Percentiles rank a stretch among this genome's conserved stretches.
phyloP scores from a whole-genome alignment of 805 yeast genomes.

The Hanseniaspora thailandica region DNA sequence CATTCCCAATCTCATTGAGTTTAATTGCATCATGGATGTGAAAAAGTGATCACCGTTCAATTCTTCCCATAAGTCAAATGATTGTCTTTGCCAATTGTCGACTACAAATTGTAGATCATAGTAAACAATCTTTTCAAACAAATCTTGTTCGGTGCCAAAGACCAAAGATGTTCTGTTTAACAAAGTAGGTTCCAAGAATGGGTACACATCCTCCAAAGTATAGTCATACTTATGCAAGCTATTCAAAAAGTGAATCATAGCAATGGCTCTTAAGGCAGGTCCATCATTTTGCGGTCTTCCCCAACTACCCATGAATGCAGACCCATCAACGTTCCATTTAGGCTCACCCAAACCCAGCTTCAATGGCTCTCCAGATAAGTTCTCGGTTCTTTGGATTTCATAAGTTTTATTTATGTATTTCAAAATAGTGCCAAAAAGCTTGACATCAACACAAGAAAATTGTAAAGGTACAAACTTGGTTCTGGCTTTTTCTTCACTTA shows the following conservation, averaged over 20 bases:
- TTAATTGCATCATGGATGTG: conserved; percentile 62
- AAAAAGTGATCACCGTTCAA: conserved; percentile 63
- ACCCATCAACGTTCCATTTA: conserved; percentile 58
- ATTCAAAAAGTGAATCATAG: conserved; percentile 46
- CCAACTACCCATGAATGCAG: conserved; percentile 59
- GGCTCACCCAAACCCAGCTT: conserved; percentile 73
- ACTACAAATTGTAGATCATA: conserved; percentile 60
- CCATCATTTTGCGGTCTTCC: conserved; percentile 96
- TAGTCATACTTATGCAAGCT: conserved; percentile 29
- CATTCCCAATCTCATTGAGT: conserved; percentile 52
- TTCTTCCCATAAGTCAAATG: conserved; percentile 93
- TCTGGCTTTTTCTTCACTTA: conserved; percentile 10
- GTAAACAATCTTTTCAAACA: conserved; percentile 45
- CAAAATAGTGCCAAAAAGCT: conserved; percentile 33
- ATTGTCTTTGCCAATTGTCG: conserved; percentile 46
- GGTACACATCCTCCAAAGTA: conserved; percentile 20
- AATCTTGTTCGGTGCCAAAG: conserved; percentile 26
- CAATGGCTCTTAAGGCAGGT: conserved; percentile 67
- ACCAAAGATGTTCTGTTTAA: conserved; percentile 3
- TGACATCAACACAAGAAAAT: neutral
- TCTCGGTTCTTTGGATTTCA: conserved; percentile 51
- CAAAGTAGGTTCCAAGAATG: conserved; percentile 10
- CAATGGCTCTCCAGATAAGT: conserved; percentile 53
- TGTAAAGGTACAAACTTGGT: neutral
- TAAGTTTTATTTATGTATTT: conserved; percentile 51